A percentile compares a stretch with the other conserved stretches of the same genome.
These are phyloP conservation scores for Themeda triandra DNA, from an alignment of 176 grass and related monocot species.

Conservation along the genomic window DNA sequence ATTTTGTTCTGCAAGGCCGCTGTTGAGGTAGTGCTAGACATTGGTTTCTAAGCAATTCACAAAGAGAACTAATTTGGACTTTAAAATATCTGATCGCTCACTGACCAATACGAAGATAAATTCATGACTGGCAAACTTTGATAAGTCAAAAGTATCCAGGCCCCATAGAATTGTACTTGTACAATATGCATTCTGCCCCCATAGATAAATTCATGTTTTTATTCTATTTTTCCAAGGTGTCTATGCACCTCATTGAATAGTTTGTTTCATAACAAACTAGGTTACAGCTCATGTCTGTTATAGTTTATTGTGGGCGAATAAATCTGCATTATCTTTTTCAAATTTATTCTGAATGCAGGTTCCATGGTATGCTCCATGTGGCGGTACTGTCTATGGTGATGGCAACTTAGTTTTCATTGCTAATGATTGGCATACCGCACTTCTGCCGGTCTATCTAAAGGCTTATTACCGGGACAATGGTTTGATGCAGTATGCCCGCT, in stretches of 20 bases:
- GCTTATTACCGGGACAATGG: slow-evolving; percentile 94
- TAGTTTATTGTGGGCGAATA: not conserved
- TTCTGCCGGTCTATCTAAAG: slow-evolving; percentile 85
- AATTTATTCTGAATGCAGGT: slow-evolving; percentile 41
- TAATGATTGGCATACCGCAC: slow-evolving; percentile 98
- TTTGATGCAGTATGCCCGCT: slow-evolving; percentile 80
- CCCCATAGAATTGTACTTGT: not conserved
- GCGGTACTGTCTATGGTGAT: slow-evolving; percentile 78
- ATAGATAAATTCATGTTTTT: not conserved
- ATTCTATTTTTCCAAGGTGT: not conserved
- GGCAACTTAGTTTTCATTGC: slow-evolving; percentile 94
- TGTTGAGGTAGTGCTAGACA: slow-evolving; percentile 58
- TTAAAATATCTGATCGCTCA: not conserved
- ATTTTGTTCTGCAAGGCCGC: slow-evolving; percentile 92
- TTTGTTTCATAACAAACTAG: slow-evolving; percentile 3
- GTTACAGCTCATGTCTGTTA: not conserved
- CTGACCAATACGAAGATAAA: not conserved
- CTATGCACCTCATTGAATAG: not conserved
- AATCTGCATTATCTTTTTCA: not conserved
- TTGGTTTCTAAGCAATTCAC: not conserved
- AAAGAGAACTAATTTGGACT: not conserved
- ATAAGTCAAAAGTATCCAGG: not conserved
- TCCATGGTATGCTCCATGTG: slow-evolving; percentile 83
- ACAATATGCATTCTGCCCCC: not conserved
- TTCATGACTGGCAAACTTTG: not conserved